phyloP scores from a whole-genome alignment of 495 filamentous ascomycete species.

The Neurospora sp. region DNA sequence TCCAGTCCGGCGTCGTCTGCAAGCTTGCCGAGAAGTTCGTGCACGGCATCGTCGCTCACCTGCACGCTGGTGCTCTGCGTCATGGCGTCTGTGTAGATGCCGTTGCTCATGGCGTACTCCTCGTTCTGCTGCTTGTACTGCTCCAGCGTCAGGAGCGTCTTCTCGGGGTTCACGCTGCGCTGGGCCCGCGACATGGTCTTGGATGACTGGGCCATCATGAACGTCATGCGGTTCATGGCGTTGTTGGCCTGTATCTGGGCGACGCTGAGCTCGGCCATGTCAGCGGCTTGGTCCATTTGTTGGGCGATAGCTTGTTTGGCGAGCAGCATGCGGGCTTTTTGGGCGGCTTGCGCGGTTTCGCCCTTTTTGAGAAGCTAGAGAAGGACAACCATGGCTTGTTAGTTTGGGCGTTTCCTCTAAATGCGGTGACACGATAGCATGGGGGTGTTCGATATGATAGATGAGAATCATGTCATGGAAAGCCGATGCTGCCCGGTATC shows the following conservation, averaged over 20 bases:
- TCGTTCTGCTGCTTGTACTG: constrained; percentile 77
- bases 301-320: constrained; percentile 43
- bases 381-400: background rate
- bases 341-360: constrained; percentile 74
- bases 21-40: constrained; percentile 67
- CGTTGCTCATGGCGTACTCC: constrained; percentile 71
- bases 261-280: constrained; percentile 43
- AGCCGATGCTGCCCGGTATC: constrained; percentile 1
- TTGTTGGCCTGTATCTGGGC: constrained; percentile 46
- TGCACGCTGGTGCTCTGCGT: constrained; percentile 61
- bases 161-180: constrained; percentile 67
- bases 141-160: constrained; percentile 55
- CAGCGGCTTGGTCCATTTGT: constrained; percentile 45
- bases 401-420: background rate
- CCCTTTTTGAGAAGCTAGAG: constrained; percentile 53
- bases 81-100: constrained; percentile 77
- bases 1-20: constrained; percentile 77
- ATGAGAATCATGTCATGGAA: background rate
- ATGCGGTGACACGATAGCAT: background rate
- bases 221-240: constrained; percentile 45
- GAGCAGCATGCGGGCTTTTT: constrained; percentile 59
- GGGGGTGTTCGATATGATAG: background rate
- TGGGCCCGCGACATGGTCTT: constrained; percentile 53
- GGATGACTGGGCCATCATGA: constrained; percentile 42
- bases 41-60: constrained; percentile 75